Evolutionary conservation across 2,329 filamentous ascomycete species (phyloP), one percentile per base, ranked within the genome.

Genomic region (Mycogone perniciosa): DNA sequence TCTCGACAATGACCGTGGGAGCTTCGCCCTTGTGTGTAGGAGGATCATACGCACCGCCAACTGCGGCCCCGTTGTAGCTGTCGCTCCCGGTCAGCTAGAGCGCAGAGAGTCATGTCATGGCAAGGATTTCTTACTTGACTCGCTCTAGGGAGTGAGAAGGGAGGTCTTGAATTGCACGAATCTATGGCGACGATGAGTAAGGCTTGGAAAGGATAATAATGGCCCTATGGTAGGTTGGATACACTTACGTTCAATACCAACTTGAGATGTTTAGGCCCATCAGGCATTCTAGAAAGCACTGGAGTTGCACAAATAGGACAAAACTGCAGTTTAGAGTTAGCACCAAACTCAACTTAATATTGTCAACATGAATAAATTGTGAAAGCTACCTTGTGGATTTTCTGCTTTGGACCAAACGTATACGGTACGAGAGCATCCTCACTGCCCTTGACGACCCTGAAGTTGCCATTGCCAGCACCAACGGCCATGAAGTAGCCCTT

Each of bases 301-400:
- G 68, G 63, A 5, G 70, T 74, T 30, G 74, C 77, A 56, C 79
- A 82, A 4, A 57, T 69, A 6, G 71, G 57, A 55, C 79, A 82
- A 57, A 80, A 81, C 75, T 79, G 30, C 26, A 6, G 11, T 27
- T 13, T 3, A 20, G 10, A n/a, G 20, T 38, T 9, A 38, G 35
- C 35, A 11, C 40, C 1, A 6, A 13, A 30, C 29, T 29, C 20
- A 20, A 11, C 40, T 42, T 1, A 11, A 3, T 1, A 42, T 27
- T 6, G 20, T 27, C 4, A 7, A 26, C 29, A 5, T 4, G 10
- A 42, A 20, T 26, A 9, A 6, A 42, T 42, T 58, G 20, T 20
- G 20, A 20, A 20, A 20, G 20, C 31, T 33, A 72, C 75, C 63
- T 72, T 75, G 62, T 79, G 74, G 7, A 55, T 52, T 13, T 67